A percentile compares a stretch with the other conserved stretches of the same genome.
These are phyloP conservation scores for Cladosporium sp. DNA, from an alignment of 2,329 filamentous ascomycete genomes.

Conservation along the genomic window DNA sequence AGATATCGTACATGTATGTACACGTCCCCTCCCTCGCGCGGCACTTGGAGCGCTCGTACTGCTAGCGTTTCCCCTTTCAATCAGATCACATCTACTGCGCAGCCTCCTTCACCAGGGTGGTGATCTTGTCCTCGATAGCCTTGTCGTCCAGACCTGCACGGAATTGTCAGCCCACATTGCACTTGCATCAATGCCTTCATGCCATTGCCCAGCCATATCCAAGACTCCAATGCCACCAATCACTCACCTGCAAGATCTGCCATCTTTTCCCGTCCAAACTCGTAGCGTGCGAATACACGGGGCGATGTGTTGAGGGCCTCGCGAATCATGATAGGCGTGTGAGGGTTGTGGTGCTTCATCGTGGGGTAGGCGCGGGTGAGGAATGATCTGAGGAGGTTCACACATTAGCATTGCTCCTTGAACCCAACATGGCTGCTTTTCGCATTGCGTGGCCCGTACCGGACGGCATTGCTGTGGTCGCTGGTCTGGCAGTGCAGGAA, in stretches of 20 bases:
- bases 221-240: background rate
- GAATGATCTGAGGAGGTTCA: slow-evolving; percentile 60
- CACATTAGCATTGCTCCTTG: no score
- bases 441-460: slow-evolving; percentile 47
- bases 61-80: background rate
- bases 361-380: slow-evolving; percentile 86
- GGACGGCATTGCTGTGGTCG: slow-evolving; percentile 79
- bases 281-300: slow-evolving; percentile 86
- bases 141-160: slow-evolving; percentile 58
- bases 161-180: background rate
- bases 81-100: background rate
- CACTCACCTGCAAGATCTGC: slow-evolving; percentile 52
- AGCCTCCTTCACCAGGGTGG: slow-evolving; percentile 52
- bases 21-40: background rate
- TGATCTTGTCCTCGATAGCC: slow-evolving; percentile 63
- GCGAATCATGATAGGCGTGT: slow-evolving; percentile 87
- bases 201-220: background rate
- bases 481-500: slow-evolving; percentile 96
- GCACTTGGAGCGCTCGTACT: no score
- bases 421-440: background rate
- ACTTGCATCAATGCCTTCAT: background rate
- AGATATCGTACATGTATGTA: slow-evolving; percentile 11
- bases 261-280: slow-evolving; percentile 62
- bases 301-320: slow-evolving; percentile 82
- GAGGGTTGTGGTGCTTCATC: slow-evolving; percentile 99